Conservation (phyloP, 2,329 filamentous ascomycete species). For the Whalleya microplaca region DNA sequence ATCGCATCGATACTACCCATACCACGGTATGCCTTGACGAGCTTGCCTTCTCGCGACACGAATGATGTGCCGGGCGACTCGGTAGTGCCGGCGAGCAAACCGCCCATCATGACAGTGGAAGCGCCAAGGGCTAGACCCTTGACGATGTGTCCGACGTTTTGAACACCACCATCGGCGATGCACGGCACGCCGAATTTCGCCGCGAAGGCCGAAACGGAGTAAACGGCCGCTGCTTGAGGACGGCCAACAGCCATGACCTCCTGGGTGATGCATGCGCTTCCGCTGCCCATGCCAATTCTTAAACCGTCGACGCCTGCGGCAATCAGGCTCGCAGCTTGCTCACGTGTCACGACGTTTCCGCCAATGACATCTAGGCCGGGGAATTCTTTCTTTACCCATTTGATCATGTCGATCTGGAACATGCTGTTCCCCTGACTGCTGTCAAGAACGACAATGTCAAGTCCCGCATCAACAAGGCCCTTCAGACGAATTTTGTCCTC, state of each 20-base stretch:
- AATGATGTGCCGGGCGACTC: slow-evolving; percentile 98
- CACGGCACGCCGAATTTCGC: slow-evolving; percentile 94
- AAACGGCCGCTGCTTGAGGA: slow-evolving; percentile 91
- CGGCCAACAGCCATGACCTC: slow-evolving; percentile 99
- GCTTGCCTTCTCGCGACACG: slow-evolving; percentile 93
- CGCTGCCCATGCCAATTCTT: slow-evolving; percentile 98
- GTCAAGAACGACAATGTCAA: slow-evolving; percentile 95
- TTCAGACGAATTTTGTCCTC: slow-evolving; percentile 87
- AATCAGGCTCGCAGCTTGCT: slow-evolving; percentile 91
- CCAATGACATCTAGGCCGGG: slow-evolving; percentile 91
- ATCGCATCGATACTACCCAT: slow-evolving; percentile 99
- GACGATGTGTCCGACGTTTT: slow-evolving; percentile 98
- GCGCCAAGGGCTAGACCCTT: slow-evolving; percentile 96
- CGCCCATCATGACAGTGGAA: slow-evolving; percentile 98
- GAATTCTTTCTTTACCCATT: slow-evolving; percentile 88
- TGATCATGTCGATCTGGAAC: slow-evolving; percentile 98
- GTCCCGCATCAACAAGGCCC: slow-evolving; percentile 89
- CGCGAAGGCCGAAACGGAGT: slow-evolving; percentile 86
- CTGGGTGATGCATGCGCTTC: slow-evolving; percentile 97
- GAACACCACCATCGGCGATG: slow-evolving; percentile 96
- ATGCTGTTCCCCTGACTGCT: slow-evolving; percentile 98
- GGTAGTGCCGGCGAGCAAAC: slow-evolving; percentile 93
- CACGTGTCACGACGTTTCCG: slow-evolving; percentile 96
- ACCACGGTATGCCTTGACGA: slow-evolving; percentile 98
- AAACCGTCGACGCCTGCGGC: slow-evolving; percentile 94